phyloP scores from a whole-genome alignment of 768 basidiomycete genomes.

The Lactifluus echinatus region DNA sequence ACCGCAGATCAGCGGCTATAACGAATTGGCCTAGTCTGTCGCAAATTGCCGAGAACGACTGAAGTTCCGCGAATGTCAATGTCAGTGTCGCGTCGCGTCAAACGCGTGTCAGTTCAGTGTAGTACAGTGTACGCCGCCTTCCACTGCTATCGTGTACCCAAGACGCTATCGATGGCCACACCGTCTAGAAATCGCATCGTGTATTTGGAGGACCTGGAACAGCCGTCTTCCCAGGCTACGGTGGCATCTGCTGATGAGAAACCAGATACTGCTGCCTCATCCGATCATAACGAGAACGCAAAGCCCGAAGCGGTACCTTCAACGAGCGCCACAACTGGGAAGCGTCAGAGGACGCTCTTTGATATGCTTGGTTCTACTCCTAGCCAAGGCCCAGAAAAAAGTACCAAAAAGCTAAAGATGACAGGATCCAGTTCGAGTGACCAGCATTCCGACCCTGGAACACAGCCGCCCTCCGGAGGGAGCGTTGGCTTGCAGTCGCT shows the following conservation, averaged over 20 bases:
- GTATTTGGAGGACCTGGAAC: slow-evolving; percentile 30
- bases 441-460: not conserved
- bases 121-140: not conserved
- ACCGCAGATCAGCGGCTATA: not conserved
- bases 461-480: not conserved
- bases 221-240: slow-evolving; percentile 7
- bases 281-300: not conserved
- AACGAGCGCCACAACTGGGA: slow-evolving; percentile 20
- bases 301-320: slow-evolving; percentile 4
- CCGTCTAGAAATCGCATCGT: slow-evolving; percentile 21
- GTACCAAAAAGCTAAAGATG: slow-evolving; percentile 43
- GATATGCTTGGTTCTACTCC: slow-evolving; percentile 47
- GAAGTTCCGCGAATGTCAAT: slow-evolving; percentile 14
- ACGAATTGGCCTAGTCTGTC: not conserved
- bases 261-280: not conserved
- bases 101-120: not conserved
- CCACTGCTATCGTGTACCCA: not conserved
- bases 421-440: slow-evolving; percentile 4
- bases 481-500: slow-evolving; percentile 28
- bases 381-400: slow-evolving; percentile 26
- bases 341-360: slow-evolving; percentile 55
- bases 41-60: slow-evolving; percentile 5
- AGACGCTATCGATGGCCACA: not conserved
- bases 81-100: slow-evolving; percentile 6
- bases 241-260: not conserved